Base-by-base conservation (phyloP, 345 rosid species). In the Trapa incisa region DNA sequence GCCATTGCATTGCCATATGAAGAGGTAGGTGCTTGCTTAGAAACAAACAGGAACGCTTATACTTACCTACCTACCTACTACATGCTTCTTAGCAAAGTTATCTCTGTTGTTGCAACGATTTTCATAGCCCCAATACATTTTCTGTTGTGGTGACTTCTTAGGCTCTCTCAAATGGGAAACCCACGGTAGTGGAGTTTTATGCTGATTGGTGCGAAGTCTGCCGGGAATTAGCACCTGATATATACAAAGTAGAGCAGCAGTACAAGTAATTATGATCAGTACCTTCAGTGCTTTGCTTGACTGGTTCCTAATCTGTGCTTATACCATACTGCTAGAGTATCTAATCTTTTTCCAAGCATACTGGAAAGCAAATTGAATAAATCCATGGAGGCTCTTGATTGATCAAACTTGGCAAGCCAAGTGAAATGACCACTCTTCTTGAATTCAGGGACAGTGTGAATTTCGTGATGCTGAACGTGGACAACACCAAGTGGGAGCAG, bases 191-290 rank as follows among this genome's bases (percentile, higher is more conserved):
- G 50, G 98, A 93, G 80, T 93, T 93, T 72, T 93, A 90, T 66
- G 98, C 98, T 16, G 96, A 93, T 78, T 93, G 98, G 98, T 90
- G 98, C 67, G 96, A 93, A 79, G 97, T 90, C 65, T 93, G 98
- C 67, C 75, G 96, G 56, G 97, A 93, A 78, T 73, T 93, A 69
- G 98, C 98, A 13, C 97, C 97, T 17, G 97, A 87, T 79, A 81
- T 93, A 38, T 93, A 86, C 86, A 87, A 88, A 85, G 85, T 88
- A 41, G 96, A 93, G 80, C 96, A 93, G 78, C 89, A 84, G 68
- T 93, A 81, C 94, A 90, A 85, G 96, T 93, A 85, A 75, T 58
- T 1, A 13, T 68, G 1, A 57, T 22, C 13, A 2, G 22, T 29
- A 22, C 63, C 64, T 72, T 39, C 64, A 37, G 7, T 1, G 5